Evolutionary conservation across 768 basidiomycete species (phyloP), one percentile per base, ranked within the genome.

Genomic region (Phylloporus arenicola): DNA sequence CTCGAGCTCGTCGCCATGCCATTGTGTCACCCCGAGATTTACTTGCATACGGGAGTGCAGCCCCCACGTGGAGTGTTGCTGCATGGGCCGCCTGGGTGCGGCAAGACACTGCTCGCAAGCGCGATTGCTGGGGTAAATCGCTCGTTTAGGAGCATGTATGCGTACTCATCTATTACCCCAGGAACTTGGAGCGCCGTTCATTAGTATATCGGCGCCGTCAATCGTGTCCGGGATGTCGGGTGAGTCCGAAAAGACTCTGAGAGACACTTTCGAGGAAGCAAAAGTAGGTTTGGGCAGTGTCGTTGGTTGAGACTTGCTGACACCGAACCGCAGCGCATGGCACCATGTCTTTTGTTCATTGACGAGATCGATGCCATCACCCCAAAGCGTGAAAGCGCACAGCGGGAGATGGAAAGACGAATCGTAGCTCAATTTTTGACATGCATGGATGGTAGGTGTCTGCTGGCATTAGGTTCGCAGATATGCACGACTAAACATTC

Each of bases 281-380:
- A 94, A 92, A 72, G 92, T 92, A 27, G 5, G 74, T 37, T 9
- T 11, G 33, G 3, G n/a, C 1, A 2, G 22, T 20, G 6, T 31
- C 20, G 7, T 22, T 37, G n/a, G 19, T 27, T 6, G 24, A 31
- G 34, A 27, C 30, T 2, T 37, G 17, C 31, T 44, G 24, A 52
- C 35, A n/a, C 38, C 5, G 7, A 37, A 34, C 35, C 39, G 19
- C 57, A 94, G 91, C 82, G 86, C 52, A 76, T 88, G 7, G 93
- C 96, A 0, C 96, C 94, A 0, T 96, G 93, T 61, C 73, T 99
- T 1, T 69, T 99, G 9, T 98, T 98, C 71, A 90, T 99, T 39
- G 95, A 99, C 65, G 96, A 98, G 65, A 96, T 98, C 17, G 94
- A 98, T 61, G 92, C 94, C 7, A 94, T 99, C 54, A 97, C 94